Evolutionary conservation across 1,284 basidiomycete species (phyloP).

Genomic region (Ganoderma lingzhi): DNA sequence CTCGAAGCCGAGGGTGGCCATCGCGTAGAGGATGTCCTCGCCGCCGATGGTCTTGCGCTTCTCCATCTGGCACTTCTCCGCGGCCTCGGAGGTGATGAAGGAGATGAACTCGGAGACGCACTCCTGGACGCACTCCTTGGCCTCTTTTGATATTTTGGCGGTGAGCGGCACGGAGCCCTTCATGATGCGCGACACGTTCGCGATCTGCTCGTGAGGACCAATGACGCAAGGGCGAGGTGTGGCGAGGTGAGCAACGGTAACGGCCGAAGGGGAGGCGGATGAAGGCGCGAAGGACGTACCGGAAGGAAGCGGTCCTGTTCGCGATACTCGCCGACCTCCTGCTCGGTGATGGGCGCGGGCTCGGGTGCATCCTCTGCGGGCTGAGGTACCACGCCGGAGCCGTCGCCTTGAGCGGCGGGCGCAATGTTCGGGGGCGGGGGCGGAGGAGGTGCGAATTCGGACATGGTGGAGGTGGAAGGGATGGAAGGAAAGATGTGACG

Average conservation of each 20-base stretch:
- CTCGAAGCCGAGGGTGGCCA: constrained; percentile 92
- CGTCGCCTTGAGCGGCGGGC: constrained; percentile 55
- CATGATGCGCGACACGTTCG: constrained; percentile 96
- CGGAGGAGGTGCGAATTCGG: constrained; percentile 60
- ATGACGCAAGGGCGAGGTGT: neutral
- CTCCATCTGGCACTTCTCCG: constrained; percentile 88
- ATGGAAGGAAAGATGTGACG: neutral
- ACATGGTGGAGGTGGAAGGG: constrained; percentile 43
- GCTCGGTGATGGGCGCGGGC: constrained; percentile 83
- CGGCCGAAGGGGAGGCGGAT: neutral
- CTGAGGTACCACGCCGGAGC: constrained; percentile 48
- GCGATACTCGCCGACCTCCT: constrained; percentile 90
- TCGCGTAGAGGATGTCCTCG: constrained; percentile 90
- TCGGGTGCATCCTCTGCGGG: constrained; percentile 57
- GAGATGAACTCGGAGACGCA: constrained; percentile 97
- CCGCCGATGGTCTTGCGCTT: constrained; percentile 92
- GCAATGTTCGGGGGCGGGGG: constrained; percentile 56
- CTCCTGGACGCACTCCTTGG: constrained; percentile 96
- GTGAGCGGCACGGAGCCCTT: constrained; percentile 87
- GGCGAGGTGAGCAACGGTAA: neutral
- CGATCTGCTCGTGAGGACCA: constrained; percentile 66
- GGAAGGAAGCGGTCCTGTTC: constrained; percentile 94
- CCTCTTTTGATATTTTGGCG: constrained; percentile 97
- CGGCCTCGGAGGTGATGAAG: constrained; percentile 93
- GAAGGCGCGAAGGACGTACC: constrained; percentile 54